Evolutionary conservation across 163 green algal species (phyloP), one percentile per base, ranked within the genome.

Genomic region (Prototheca cutis): DNA sequence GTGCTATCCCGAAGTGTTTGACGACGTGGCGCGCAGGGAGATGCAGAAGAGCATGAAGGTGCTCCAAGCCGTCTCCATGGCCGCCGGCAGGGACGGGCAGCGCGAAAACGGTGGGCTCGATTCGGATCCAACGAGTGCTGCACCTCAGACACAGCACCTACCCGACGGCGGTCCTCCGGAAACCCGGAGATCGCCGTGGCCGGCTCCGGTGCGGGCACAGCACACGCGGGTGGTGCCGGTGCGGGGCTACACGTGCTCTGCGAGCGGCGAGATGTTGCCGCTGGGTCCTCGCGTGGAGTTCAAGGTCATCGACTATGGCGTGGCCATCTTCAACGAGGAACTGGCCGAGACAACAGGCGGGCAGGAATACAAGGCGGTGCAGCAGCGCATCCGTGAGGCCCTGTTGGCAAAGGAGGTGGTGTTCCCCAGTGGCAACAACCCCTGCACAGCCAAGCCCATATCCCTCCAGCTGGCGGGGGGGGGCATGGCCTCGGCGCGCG

Each of bases 231-330:
- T 51, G 13, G 17, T 8, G 25, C 60, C 48, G 34, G 25, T 60
- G 0, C 19, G 21, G 17, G 60, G 60, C n/a, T 67, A 29, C 30
- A 53, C 60, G 10, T 49, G 30, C n/a, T 21, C 17, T 10, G 31
- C 30, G 6, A 30, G 51, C 34, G 60, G 62, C n/a, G 7, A 40
- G 36, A 27, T 42, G 40, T 6, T 56, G 34, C 62, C 62, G 24
- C 30, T 63, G 33, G 62, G 62, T 21, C 62, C 62, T 17, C 53
- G 48, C 40, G 53, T 69, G 10, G 62, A 74, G 53, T 68, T 74
- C 34, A 74, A 74, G 39, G 62, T 75, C 21, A 75, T 75, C 34
- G 68, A 75, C 40, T 75, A 68, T 34, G 68, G 68, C 4, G 17
- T 71, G 27, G 52, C 57, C 8, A 40, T 52, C 2, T 76, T 76